Base-by-base conservation (phyloP, 1,284 basidiomycete species). In the Tranzscheliella williamsii region DNA sequence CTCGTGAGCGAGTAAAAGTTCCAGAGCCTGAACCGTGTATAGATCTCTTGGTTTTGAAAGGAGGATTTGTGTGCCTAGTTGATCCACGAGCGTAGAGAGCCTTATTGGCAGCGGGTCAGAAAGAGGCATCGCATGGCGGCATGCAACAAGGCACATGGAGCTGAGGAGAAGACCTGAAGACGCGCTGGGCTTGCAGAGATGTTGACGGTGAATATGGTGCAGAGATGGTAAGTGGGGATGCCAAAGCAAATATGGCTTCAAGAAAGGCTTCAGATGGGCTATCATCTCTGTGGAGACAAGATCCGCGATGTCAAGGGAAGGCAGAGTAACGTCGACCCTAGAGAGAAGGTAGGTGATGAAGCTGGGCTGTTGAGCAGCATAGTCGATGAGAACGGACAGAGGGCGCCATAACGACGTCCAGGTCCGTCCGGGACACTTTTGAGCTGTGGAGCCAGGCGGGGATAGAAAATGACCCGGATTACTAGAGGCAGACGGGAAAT, bases 321-420 rank as follows among this genome's bases (percentile, higher is more conserved):
- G 18, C 16, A 33, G 31, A 35, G 46, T 29, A n/a, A n/a, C 15
- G 22, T 53, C 50, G 50, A 57, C 53, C 40, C 54, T 49, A 38
- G 23, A 30, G 33, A 58, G 37, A 4, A 64, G 50, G n/a, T 64
- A 58, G 26, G 35, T 43, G 30, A 42, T 54, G 34, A 64, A 64
- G 43, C 48, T 50, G 22, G 54, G 50, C 24, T 64, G 61, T 27
- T 54, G 54, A 1, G 61, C 54, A 23, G 61, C 61, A 30, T 64
- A 64, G 47, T 54, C 61, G 42, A 64, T 54, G 29, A 64, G 44
- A n/a, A 64, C 54, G 4, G 61, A 58, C 15, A 64, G 29, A 1
- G 61, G 61, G 35, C 54, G 41, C 61, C 61, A 64, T 13, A 62
- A 52, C 13, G 60, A 63, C 4, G 60, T 63, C 60, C 60, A 63